Evolutionary conservation across 345 rosid genomes (phyloP), one percentile per base, ranked within the genome.

Genomic region (Salix caprea): DNA sequence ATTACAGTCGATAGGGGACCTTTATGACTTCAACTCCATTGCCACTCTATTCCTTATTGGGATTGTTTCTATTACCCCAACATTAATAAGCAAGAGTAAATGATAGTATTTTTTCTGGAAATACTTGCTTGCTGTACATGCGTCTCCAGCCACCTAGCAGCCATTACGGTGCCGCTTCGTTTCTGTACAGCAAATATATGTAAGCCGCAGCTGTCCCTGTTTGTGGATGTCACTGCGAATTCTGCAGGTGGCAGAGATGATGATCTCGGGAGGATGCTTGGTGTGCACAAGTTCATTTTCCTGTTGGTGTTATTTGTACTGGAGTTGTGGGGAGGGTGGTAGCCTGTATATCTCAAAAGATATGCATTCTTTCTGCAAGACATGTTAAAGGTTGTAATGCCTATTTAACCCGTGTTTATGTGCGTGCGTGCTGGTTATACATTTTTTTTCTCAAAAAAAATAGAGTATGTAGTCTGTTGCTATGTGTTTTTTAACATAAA

Each of bases 11-110:
- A 21, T 95, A 19, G 87, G 88, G 76, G 99, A 95, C 84, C 96
- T 95, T 30, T 90, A 93, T 30, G 97, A 93, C 80, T 89, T 95
- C 84, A 91, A 88, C 72, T 93, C 97, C 3, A 81, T 93, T n/a
- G 97, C 96, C 13, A 85, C 96, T 13, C 81, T 95, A 66, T 89
- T 89, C 86, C 86, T 95, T 26, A 93, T 95, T 2, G 97, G 97
- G 48, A 75, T 89, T 60, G 82, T 89, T 80, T 87, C 96, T 5
- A 85, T 95, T 69, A 89, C 94, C 66, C 99, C 99, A 13, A 90
- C 96, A 0, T 74, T 93, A 26, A 85, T 95, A 73, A 82, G 85
- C 87, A 89, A 90, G 90, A 80, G 64, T 52, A 74, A 84, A 73
- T 61, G 86, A 44, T 82, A 83, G 85, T n/a, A 2, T 16, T 42